phyloP scores from a whole-genome alignment of 148 eudicot species.

The Chenopodium album region DNA sequence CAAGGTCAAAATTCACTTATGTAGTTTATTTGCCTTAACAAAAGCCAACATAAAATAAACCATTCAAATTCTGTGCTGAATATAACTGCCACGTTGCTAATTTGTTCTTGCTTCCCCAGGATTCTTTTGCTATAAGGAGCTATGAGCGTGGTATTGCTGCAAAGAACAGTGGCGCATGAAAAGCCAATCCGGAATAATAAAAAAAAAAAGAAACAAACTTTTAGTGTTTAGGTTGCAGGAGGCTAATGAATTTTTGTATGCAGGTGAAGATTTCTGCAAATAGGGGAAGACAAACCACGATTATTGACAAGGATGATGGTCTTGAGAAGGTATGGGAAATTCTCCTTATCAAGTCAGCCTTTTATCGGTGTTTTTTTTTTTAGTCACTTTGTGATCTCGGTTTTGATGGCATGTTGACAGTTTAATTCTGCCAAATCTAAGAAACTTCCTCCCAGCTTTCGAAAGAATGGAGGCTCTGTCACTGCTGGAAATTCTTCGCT shows the following conservation, averaged over 20 bases:
- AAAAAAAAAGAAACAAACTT: neutral
- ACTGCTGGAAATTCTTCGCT: constrained; percentile 97
- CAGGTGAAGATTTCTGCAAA: constrained; percentile 68
- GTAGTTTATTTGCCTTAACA: neutral
- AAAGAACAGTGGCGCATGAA: constrained; percentile 56
- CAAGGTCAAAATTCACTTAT: neutral
- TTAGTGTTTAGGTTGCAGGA: neutral
- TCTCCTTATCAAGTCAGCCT: constrained; percentile 12
- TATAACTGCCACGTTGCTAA: constrained; percentile 5
- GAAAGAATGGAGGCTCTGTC: constrained; percentile 73
- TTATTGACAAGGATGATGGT: constrained; percentile 77
- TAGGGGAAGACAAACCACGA: constrained; percentile 55
- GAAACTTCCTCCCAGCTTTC: constrained; percentile 90
- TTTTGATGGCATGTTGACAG: constrained; percentile 32
- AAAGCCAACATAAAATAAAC: neutral
- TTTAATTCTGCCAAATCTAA: constrained; percentile 75
- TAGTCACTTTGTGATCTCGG: neutral
- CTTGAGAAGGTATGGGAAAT: constrained; percentile 51
- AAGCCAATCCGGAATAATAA: neutral
- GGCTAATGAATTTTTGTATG: constrained; percentile 1
- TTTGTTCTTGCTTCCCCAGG: constrained; percentile 39
- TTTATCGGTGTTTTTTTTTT: neutral
- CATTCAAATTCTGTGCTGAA: neutral
- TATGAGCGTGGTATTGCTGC: constrained; percentile 85
- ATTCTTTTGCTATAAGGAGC: constrained; percentile 87